Conservation (phyloP, 371 early-diverging fungal species). For the Rhizopus stolonifer region DNA sequence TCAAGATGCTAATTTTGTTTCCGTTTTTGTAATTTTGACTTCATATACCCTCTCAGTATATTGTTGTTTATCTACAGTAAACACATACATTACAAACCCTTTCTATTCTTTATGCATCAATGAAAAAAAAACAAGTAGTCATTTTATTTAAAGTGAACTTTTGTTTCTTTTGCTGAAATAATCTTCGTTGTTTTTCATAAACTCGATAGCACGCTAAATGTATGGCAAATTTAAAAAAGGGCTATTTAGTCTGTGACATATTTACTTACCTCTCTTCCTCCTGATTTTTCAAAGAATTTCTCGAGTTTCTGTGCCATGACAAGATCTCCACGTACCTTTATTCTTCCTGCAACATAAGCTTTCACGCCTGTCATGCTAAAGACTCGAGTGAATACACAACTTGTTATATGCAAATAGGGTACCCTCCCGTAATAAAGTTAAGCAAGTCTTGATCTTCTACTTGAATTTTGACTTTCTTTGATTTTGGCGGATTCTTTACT, state of each 20-base stretch:
- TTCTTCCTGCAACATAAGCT: slow-evolving; percentile 39
- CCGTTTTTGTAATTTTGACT: too few relatives aligned
- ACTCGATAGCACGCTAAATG: slow-evolving; percentile 19
- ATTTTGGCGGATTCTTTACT: slow-evolving; percentile 24
- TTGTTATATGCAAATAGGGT: neutral
- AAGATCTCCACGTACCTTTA: slow-evolving; percentile 43
- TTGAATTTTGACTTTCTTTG: slow-evolving; percentile 35
- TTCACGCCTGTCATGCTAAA: slow-evolving; percentile 41
- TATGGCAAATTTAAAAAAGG: too few relatives aligned
- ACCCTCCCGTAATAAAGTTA: slow-evolving; percentile 50
- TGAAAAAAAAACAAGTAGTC: too few relatives aligned
- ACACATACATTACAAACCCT: too few relatives aligned
- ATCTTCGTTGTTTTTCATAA: neutral
- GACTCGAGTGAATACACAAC: slow-evolving; percentile 3
- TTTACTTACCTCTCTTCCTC: slow-evolving; percentile 40
- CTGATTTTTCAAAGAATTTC: slow-evolving; percentile 43
- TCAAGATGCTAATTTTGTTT: too few relatives aligned
- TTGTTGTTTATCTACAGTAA: too few relatives aligned
- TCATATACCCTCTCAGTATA: too few relatives aligned
- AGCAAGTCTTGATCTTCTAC: slow-evolving; percentile 44
- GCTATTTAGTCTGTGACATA: too few relatives aligned
- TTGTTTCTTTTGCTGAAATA: neutral
- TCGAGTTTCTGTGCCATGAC: slow-evolving; percentile 43
- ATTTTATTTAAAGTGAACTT: neutral
- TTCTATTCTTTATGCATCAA: too few relatives aligned